Evolutionary conservation across 192 early-diverging fungal species (phyloP).

Genomic region (Coemansia sp.): DNA sequence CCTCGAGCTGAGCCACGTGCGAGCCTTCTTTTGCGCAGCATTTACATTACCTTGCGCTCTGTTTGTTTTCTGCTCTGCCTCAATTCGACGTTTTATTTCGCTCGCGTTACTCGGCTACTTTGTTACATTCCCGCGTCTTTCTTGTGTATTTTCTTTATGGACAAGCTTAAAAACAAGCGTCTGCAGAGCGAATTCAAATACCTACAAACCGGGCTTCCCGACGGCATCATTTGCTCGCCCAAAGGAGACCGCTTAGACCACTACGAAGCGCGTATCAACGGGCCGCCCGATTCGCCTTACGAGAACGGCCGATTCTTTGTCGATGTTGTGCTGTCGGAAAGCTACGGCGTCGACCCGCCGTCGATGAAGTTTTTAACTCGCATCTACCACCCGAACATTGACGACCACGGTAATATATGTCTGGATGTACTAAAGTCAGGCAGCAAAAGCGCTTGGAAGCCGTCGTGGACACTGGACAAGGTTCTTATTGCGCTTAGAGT

Average conservation of each 20-base stretch:
- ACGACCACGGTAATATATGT: constrained; percentile 74
- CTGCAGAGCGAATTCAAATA: constrained; percentile 33
- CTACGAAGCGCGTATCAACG: constrained; percentile 61
- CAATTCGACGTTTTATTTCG: too few relatives aligned
- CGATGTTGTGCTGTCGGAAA: constrained; percentile 51
- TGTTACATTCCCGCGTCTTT: neutral
- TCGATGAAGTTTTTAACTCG: constrained; percentile 66
- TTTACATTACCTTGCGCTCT: neutral
- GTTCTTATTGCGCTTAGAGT: constrained; percentile 59
- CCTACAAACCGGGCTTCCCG: constrained; percentile 55
- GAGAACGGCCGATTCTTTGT: constrained; percentile 61
- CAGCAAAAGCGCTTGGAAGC: constrained; percentile 65
- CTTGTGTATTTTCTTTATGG: neutral
- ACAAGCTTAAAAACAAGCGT: constrained; percentile 14
- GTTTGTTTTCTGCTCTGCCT: neutral
- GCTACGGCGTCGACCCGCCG: constrained; percentile 75
- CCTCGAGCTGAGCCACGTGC: neutral
- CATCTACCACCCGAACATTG: constrained; percentile 83
- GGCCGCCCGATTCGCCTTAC: constrained; percentile 68
- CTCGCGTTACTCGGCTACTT: too few relatives aligned
- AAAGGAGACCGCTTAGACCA: constrained; percentile 58
- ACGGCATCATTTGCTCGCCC: constrained; percentile 64
- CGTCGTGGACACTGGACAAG: constrained; percentile 62
- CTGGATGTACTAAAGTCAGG: constrained; percentile 65
- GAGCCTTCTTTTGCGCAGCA: neutral